Percentiles rank a stretch among this genome's conserved stretches.
These are phyloP conservation scores for Tolypocladium sp. DNA, from an alignment of 2,329 filamentous ascomycete species.

Conservation along the genomic window DNA sequence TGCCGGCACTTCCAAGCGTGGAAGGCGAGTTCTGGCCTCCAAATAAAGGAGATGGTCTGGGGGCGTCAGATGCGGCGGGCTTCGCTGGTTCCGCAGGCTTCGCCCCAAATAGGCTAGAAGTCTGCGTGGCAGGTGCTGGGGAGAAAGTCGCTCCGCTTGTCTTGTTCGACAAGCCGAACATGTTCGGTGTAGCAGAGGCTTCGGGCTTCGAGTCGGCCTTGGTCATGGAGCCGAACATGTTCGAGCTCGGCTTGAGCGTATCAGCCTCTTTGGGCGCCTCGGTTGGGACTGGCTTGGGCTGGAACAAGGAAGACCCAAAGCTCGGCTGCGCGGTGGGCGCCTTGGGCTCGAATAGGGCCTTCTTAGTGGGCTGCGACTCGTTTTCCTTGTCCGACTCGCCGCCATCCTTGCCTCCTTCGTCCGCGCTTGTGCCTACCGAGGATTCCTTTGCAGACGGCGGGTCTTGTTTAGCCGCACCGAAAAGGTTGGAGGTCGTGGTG, in stretches of 20 bases:
- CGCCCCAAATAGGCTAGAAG: slow-evolving; percentile 24
- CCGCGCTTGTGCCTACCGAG: slow-evolving; percentile 10
- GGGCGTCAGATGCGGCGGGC: slow-evolving; percentile 9
- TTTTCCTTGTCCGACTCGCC: slow-evolving; percentile 37
- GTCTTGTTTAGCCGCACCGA: slow-evolving; percentile 24
- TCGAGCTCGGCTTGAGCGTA: slow-evolving; percentile 13
- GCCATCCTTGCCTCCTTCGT: slow-evolving; percentile 22
- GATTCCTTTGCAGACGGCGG: slow-evolving; percentile 17
- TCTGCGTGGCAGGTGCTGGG: slow-evolving; percentile 12
- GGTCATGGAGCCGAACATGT: slow-evolving; percentile 13
- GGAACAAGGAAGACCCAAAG: slow-evolving; percentile 21
- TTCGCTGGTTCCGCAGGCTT: slow-evolving; percentile 20
- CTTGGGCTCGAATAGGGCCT: slow-evolving; percentile 21
- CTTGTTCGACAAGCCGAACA: slow-evolving; percentile 25
- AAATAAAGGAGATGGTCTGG: slow-evolving; percentile 8
- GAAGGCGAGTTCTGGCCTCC: slow-evolving; percentile 1
- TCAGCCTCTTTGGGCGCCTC: slow-evolving; percentile 18
- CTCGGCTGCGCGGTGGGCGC: slow-evolving; percentile 16
- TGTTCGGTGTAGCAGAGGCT: slow-evolving; percentile 16
- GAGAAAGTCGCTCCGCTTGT: background rate
- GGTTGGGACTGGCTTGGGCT: slow-evolving; percentile 17
- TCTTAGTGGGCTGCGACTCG: slow-evolving; percentile 25
- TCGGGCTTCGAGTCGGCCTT: slow-evolving; percentile 16
- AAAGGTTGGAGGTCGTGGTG: slow-evolving; percentile 21
- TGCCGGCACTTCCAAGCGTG: background rate